Evolutionary conservation across 192 early-diverging fungal species (phyloP), one percentile per base, ranked within the genome.

Genomic region (Piromyces finnis): DNA sequence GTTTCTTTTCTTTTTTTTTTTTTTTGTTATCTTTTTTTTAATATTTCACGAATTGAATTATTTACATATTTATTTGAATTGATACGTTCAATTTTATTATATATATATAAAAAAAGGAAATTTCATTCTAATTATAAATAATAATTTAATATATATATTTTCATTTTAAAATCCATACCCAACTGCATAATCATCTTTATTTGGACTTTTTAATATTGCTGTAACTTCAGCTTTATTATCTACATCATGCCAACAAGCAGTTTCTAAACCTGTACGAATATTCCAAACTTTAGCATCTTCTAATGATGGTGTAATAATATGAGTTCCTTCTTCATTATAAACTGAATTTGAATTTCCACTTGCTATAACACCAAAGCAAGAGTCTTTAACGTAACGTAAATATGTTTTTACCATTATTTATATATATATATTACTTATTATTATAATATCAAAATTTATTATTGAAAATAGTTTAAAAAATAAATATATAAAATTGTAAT

Each of bases 201-300:
- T 89, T 6, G 92, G 89, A 80, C 90, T 92, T 79, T 18, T 59
- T 29, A 32, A 16, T 32, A 22, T 32, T 35, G 28, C 89, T 59
- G 95, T 97, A 28, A 98, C 95, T 81, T 95, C 93, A 9, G 94
- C 84, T 82, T 89, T 92, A 84, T 94, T 95, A 83, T 92, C 92
- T 35, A 83, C 84, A 81, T 98, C 96, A 32, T 84, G 85, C 96
- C 95, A 97, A 77, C 26, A 82, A 81, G 51, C 78, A 83, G 89
- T 89, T 83, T 91, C 84, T 29, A 87, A 88, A 39, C 95, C 97
- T 81, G 92, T 94, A 83, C 94, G 92, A 39, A 93, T 86, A 84
- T 98, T 93, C 94, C 94, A 98, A 29, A 96, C 84, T 77, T 88
- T 84, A 78, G 95, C 90, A 80, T 90, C 88, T 84, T 97, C 95